Percentiles rank a stretch among this genome's conserved stretches.
Evolutionary conservation across 202 grass and related monocot species (phyloP).

Genomic region (Schoenoplectus tabernaemontani): DNA sequence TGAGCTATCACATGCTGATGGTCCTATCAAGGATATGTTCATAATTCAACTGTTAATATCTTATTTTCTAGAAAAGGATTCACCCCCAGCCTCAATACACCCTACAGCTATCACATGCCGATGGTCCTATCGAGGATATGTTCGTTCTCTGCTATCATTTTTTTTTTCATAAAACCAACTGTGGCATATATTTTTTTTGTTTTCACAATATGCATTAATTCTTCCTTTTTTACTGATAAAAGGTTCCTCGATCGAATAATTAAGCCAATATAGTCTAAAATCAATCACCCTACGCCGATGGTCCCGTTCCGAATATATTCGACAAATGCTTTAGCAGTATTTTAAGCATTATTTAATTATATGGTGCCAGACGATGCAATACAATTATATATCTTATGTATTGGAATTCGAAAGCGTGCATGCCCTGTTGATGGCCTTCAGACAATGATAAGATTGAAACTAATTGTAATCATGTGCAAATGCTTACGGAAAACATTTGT

Average conservation of each 20-base stretch:
- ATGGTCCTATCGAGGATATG: slow-evolving; percentile 8
- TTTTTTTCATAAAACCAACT: not conserved
- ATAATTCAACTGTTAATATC: not conserved
- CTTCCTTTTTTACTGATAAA: not conserved
- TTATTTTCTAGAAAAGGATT: not conserved
- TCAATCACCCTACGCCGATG: not conserved
- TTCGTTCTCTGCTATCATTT: not conserved
- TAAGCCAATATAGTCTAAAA: not conserved
- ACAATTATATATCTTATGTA: not conserved
- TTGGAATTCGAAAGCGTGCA: not conserved
- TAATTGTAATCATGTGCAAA: not conserved
- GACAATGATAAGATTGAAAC: not conserved
- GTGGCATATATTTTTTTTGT: not conserved
- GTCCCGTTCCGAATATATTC: slow-evolving; percentile 20
- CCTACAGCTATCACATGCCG: not conserved
- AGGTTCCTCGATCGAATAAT: not conserved
- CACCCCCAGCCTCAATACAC: not conserved
- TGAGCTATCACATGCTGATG: not conserved
- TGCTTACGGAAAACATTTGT: not conserved
- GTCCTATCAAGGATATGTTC: slow-evolving; percentile 6
- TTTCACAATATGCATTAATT: not conserved
- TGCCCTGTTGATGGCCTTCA: not conserved
- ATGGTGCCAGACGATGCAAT: not conserved
- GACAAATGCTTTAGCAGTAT: not conserved
- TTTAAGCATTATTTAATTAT: not conserved